Conservation (phyloP, 768 basidiomycete species). For the Scleroderma citrinum region DNA sequence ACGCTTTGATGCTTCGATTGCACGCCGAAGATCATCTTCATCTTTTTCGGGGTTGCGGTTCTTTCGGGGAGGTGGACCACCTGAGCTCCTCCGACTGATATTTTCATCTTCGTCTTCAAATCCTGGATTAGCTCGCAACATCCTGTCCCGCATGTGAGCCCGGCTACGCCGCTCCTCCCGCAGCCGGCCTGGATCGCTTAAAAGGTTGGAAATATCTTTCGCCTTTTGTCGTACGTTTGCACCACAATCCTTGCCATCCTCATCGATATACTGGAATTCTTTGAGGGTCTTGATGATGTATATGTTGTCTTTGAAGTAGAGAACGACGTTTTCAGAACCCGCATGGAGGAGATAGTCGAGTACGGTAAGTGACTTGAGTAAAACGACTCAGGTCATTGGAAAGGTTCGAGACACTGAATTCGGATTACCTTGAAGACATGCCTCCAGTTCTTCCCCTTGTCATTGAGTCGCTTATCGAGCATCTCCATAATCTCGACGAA, state of each 20-base stretch:
- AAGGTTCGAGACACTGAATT: background rate
- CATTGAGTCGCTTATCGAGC: constrained; percentile 96
- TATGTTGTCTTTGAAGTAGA: constrained; percentile 96
- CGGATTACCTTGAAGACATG: constrained; percentile 91
- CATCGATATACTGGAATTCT: constrained; percentile 96
- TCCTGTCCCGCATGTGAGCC: constrained; percentile 91
- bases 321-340: constrained; percentile 96
- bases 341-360: constrained; percentile 95
- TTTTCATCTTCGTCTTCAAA: constrained; percentile 24
- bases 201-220: constrained; percentile 94
- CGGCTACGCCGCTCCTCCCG: constrained; percentile 78
- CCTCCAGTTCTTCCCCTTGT: constrained; percentile 99
- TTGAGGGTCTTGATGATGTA: constrained; percentile 99
- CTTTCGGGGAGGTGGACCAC: constrained; percentile 14
- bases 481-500: constrained; percentile 99
- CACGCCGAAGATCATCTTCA: constrained; percentile 79
- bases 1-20: constrained; percentile 88
- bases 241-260: constrained; percentile 94
- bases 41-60: constrained; percentile 38
- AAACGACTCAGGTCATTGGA: constrained; percentile 4
- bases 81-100: constrained; percentile 2
- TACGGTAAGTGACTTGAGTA: constrained; percentile 74
- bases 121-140: constrained; percentile 59
- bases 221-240: constrained; percentile 98
- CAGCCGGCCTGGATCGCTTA: constrained; percentile 80